Evolutionary conservation across 2,329 filamentous ascomycete species (phyloP).

Genomic region (Xylaria digitata): DNA sequence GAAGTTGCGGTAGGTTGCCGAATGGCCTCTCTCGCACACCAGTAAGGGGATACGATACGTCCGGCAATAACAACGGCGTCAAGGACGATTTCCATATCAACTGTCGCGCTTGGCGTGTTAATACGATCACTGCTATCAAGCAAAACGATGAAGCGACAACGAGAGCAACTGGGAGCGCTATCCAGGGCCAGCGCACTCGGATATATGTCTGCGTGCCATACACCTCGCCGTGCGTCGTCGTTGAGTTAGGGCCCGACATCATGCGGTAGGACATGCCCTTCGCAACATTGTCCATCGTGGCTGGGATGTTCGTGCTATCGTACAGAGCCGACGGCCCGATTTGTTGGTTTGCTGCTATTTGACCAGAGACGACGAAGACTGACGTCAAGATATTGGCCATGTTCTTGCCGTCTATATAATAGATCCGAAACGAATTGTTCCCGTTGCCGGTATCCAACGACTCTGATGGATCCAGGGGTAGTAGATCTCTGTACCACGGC

Average conservation of each 20-base stretch:
- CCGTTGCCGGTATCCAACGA: slow-evolving; percentile 9
- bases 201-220: slow-evolving; percentile 25
- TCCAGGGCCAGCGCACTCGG: slow-evolving; percentile 24
- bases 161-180: slow-evolving; percentile 15
- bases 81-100: slow-evolving; percentile 29
- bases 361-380: slow-evolving; percentile 6
- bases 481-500: slow-evolving; percentile 13
- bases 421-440: slow-evolving; percentile 33
- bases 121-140: slow-evolving; percentile 11
- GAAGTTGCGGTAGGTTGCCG: not conserved
- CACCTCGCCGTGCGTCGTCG: slow-evolving; percentile 12
- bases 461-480: slow-evolving; percentile 14
- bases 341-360: slow-evolving; percentile 3
- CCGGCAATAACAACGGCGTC: slow-evolving; percentile 28
- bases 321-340: slow-evolving; percentile 25
- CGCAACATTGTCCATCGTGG: slow-evolving; percentile 29
- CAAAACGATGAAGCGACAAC: slow-evolving; percentile 19
- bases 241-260: slow-evolving; percentile 33
- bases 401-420: slow-evolving; percentile 29
- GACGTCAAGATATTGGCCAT: slow-evolving; percentile 15
- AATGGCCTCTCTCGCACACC: not conserved
- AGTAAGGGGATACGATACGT: slow-evolving; percentile 18
- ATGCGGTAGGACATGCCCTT: slow-evolving; percentile 32
- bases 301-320: slow-evolving; percentile 13
- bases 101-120: slow-evolving; percentile 15